Base-by-base conservation (phyloP, 768 basidiomycete species). In the Mycena kentingensis region DNA sequence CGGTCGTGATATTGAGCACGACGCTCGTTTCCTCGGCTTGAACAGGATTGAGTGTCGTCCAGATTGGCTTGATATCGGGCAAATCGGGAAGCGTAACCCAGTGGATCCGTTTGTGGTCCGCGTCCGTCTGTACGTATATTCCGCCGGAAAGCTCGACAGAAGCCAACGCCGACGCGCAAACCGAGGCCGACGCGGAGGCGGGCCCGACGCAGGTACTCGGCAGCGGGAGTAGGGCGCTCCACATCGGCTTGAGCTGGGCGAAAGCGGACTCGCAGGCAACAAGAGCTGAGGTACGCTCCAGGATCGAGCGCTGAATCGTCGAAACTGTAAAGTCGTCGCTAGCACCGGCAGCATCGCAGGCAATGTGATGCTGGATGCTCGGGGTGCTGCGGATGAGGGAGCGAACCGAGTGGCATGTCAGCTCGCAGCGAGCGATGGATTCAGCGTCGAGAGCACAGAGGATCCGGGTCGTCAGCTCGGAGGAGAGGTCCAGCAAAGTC, bases 1-100 rank as follows among this genome's bases (percentile, higher is more conserved):
- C 51, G 19, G 55, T 39, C 1, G 50, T 54, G 12, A 62, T 47
- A 19, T 59, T 58, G 31, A 62, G 46, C 21, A 59, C 50, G 1
- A 21, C n/a, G 15, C 41, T 38, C 19, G 11, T 7, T 10, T 18
- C 10, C 36, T 37, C 21, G 16, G 3, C 8, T 24, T 1, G 2
- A 32, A 28, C 21, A 21, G 3, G 6, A 31, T 1, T 8, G 52
- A 6, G 15, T 46, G 49, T 39, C 19, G 26, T 21, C 57, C 52
- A 51, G 13, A 28, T 4, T 16, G 42, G 45, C 4, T 21, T 18
- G n/a, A 3, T 13, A 25, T 12, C 3, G 1, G 44, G 46, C 22
- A 41, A 24, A 15, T 36, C 21, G 18, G 56, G 56, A 11, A 57
- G 56, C 51, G 49, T 37, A n/a, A 57, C 3, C 31, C 41, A 57